Conservation (phyloP, 352 stramenopile genomes). For the Thraustochytrium sp. region DNA sequence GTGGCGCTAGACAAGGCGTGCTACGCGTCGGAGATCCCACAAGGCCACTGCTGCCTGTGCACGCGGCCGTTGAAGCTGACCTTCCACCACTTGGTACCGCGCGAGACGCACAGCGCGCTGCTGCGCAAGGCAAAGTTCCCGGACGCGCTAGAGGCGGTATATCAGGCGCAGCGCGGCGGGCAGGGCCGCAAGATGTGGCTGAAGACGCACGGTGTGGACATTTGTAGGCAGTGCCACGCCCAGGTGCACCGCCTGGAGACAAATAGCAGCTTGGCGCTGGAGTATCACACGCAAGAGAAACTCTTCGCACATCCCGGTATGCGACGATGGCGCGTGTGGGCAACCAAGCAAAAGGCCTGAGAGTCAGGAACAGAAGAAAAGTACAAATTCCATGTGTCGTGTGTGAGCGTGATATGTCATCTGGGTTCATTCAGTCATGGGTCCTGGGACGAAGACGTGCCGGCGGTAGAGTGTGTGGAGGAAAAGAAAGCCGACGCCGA, state of each 20-base stretch:
- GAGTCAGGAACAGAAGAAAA: not conserved
- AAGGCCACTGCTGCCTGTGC: not conserved
- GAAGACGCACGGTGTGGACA: not conserved
- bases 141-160: not conserved
- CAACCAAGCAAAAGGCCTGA: slow-evolving; percentile 20
- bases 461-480: no score
- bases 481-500: no score
- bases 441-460: no score
- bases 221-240: not conserved
- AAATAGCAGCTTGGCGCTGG: not conserved
- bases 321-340: not conserved
- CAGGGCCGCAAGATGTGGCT: not conserved
- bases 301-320: not conserved
- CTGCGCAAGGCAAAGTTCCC: not conserved
- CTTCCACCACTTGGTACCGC: not conserved
- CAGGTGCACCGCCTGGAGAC: not conserved
- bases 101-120: not conserved
- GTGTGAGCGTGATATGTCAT: no score
- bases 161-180: not conserved
- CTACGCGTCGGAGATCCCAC: not conserved
- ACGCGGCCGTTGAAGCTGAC: not conserved
- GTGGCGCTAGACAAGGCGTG: not conserved
- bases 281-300: not conserved
- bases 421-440: no score
- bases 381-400: not conserved